Conservation (phyloP, 169 alveolate genomes). For the Plasmodium fragile region DNA sequence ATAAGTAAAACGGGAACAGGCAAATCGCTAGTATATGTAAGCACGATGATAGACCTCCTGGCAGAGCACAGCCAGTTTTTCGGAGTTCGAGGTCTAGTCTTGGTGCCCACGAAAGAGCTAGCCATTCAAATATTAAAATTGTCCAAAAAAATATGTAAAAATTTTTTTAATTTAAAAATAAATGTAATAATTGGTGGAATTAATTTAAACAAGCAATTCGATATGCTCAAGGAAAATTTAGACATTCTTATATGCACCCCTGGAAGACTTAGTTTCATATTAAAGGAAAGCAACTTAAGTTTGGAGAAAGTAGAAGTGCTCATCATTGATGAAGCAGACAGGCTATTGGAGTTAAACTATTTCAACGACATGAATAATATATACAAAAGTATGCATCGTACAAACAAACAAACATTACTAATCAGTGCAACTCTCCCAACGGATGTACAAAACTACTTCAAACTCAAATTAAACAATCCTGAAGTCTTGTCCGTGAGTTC, state of each 20-base stretch:
- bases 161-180: slow-evolving; percentile 89
- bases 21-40: slow-evolving; percentile 95
- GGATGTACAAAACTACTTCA: slow-evolving; percentile 92
- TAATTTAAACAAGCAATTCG: slow-evolving; percentile 94
- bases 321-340: slow-evolving; percentile 97
- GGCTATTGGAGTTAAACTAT: slow-evolving; percentile 95
- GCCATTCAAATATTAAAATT: slow-evolving; percentile 91
- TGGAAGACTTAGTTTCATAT: slow-evolving; percentile 94
- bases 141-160: slow-evolving; percentile 85
- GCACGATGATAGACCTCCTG: slow-evolving; percentile 93
- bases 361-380: slow-evolving; percentile 90
- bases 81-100: slow-evolving; percentile 94
- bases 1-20: slow-evolving; percentile 98
- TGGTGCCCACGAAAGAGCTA: slow-evolving; percentile 95
- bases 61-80: slow-evolving; percentile 92
- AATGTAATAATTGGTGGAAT: slow-evolving; percentile 96
- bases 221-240: slow-evolving; percentile 93
- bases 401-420: slow-evolving; percentile 89
- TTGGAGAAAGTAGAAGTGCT: slow-evolving; percentile 90
- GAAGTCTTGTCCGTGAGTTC: slow-evolving; percentile 88
- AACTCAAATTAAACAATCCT: slow-evolving; percentile 93
- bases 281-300: slow-evolving; percentile 92
- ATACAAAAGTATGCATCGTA: slow-evolving; percentile 84
- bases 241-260: slow-evolving; percentile 97
- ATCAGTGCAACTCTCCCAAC: slow-evolving; percentile 97